Evolutionary conservation across 495 filamentous ascomycete species (phyloP), one percentile per base, ranked within the genome.

Genomic region (Platismatia glauca): DNA sequence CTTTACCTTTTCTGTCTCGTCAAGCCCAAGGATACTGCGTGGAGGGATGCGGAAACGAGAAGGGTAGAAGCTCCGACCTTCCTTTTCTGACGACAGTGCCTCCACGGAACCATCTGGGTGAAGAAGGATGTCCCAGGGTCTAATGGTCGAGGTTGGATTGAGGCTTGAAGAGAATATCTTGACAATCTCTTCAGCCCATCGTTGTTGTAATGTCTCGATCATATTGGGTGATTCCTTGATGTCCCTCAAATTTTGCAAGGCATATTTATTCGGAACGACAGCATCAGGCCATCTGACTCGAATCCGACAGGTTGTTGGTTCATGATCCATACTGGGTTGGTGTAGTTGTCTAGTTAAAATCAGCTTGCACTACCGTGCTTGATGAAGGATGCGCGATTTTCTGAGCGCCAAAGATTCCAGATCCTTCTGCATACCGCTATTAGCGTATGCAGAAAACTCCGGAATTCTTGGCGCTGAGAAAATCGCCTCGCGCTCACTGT

Each of bases 71-170:
- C 22, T 24, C 43, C 8, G 20, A 46, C 43, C 43, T 22, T n/a
- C 59, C 41, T 60, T 38, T 64, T 65, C 38, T 39, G 63, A 50
- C 16, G 43, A 46, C n/a, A 34, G 27, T 34, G 43, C 34, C 58
- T 58, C 59, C 11, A 65, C 33, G 37, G 64, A 62, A 22, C 64
- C 64, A 34, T 65, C 52, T n/a, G 22, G 59, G 46, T 41, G 46
- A n/a, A 29, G 59, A 55, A 55, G 53, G 46, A 31, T 37, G 31
- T 38, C 16, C 43, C 43, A 46, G 43, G 43, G 43, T 24, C 43
- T 46, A 9, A 46, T 24, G n/a, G 20, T 9, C 8, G 8, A 3
- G 7, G 1, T 12, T 46, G 43, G n/a, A 13, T 9, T 24, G 5
- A n/a, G 43, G 43, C n/a, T 46, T 46, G n/a, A 24, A 5, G 8